Percentiles rank a stretch among this genome's conserved stretches.
Conservation (phyloP, 2,329 filamentous ascomycete species). For the Botryosphaeria dothidea region DNA sequence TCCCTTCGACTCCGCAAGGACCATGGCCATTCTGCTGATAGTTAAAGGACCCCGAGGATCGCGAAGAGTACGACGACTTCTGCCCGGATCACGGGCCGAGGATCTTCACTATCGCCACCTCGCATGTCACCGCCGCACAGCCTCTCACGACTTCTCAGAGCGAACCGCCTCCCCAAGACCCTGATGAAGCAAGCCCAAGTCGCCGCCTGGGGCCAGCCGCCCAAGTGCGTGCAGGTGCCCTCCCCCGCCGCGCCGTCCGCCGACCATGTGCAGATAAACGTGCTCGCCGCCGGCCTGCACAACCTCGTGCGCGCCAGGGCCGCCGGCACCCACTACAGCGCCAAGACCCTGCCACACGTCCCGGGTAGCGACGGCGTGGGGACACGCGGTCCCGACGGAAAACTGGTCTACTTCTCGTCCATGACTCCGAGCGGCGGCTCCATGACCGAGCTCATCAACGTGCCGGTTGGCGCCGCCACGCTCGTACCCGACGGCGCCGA, state of each 20-base stretch:
- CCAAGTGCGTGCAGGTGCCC: conserved; percentile 30
- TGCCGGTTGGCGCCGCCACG: conserved; percentile 41
- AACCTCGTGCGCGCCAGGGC: conserved; percentile 56
- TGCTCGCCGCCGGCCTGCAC: conserved; percentile 57
- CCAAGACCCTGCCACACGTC: conserved; percentile 51
- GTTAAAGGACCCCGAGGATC: not conserved
- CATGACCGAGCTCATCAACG: conserved; percentile 52
- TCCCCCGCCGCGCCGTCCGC: conserved; percentile 37
- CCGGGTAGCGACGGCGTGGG: conserved; percentile 58
- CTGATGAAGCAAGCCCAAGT: conserved; percentile 45
- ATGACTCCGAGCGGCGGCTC: conserved; percentile 42
- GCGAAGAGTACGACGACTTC: not conserved
- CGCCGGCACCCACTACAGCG: conserved; percentile 56
- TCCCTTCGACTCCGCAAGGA: too few species aligned
- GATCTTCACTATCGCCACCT: not conserved
- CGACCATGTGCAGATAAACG: conserved; percentile 50
- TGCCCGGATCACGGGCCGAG: too few species aligned
- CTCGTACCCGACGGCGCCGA: conserved; percentile 50
- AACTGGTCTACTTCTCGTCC: conserved; percentile 53
- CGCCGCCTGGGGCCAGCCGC: conserved; percentile 41
- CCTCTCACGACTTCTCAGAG: not conserved
- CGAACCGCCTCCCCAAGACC: not conserved
- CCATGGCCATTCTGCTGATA: not conserved
- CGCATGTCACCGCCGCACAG: not conserved
- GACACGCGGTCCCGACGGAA: conserved; percentile 42